Evolutionary conservation across 345 rosid genomes (phyloP), one percentile per base, ranked within the genome.

Genomic region (Balakata baccata): DNA sequence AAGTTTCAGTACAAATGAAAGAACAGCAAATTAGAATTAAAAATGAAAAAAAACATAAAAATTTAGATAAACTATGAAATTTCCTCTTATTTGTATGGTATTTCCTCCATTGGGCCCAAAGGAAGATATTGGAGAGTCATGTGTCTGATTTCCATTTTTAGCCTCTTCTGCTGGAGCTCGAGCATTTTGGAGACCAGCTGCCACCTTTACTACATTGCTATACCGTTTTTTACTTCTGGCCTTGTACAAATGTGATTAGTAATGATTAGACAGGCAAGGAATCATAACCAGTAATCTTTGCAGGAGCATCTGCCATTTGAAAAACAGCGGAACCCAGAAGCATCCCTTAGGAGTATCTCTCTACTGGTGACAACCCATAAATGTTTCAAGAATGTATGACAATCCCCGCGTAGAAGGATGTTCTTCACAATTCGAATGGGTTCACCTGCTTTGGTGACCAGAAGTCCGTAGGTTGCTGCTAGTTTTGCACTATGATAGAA

Each of bases 401-500:
- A 94, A 74, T 94, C 97, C 77, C 92, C 93, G 62, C 97, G 90
- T 0, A 92, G 77, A 75, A 77, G 81, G 57, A 94, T 82, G 82
- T 90, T 94, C 89, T 94, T 94, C 77, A 88, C 74, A 11, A 90
- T 74, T 71, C 81, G 77, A 43, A 94, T 71, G 4, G 88, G 85
- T 79, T 87, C 76, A 47, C 90, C 84, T 11, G 63, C 82, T 58
- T 23, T 80, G 34, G 84, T 83, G 81, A 38, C 74, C 67, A 94
- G 82, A 54, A 94, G 87, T 18, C 91, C 93, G 17, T 86, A 94
- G 14, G 95, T 85, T 59, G 89, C 84, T 0, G 97, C 97, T 6
- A 94, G 89, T 81, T 94, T 94, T 37, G 95, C 93, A 56, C 98
- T 92, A 71, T 94, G 97, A 77, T 85, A 87, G 84, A 85, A 91